Evolutionary conservation across 1,284 basidiomycete species (phyloP), one percentile per base, ranked within the genome.

Genomic region (Sporisorium exsertum): DNA sequence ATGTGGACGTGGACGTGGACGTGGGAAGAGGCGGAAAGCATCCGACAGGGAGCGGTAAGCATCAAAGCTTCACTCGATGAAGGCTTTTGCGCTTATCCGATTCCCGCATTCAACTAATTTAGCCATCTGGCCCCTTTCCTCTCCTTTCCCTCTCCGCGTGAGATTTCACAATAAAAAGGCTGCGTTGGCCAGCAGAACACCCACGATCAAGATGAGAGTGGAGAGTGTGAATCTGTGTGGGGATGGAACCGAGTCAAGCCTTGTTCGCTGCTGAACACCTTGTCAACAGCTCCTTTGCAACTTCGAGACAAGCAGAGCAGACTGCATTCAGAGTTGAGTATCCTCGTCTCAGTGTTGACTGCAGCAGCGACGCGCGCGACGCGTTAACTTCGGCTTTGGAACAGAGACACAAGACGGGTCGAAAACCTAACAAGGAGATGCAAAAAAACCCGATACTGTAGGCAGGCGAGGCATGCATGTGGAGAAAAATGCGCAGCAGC

Each of bases 321-420:
- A 29, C 49, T 20, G 47, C 27, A 50, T n/a, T 32, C 27, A 32
- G 12, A 46, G 4, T 40, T 8, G 18, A 43, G n/a, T 10, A 18
- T 16, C 15, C 37, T 40, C 18, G 40, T 20, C 40, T 20, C 40
- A 43, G 18, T 43, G 18, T 49, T 50, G 27, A 16, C 50, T 51
- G 32, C 3, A 4, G 5, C 50, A 33, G 53, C 43, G 20, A 6
- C 24, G 13, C 52, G 65, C 65, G 58, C 65, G 65, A 67, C 65
- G 65, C 65, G 65, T 67, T 61, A 45, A 58, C 24, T 55, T 55
- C 24, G 24, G 12, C 15, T 29, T 40, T 15, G 37, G 12, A 45
- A 16, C 54, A 56, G 7, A 22, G 13, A 15, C 12, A 33, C 22
- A 26, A 29, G 3, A n/a, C 4, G 20, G 8, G 5, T 33, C 13